These are phyloP conservation scores for Kodamaea jinghongensis DNA, from an alignment of 805 yeast genomes.

Conservation along the genomic window DNA sequence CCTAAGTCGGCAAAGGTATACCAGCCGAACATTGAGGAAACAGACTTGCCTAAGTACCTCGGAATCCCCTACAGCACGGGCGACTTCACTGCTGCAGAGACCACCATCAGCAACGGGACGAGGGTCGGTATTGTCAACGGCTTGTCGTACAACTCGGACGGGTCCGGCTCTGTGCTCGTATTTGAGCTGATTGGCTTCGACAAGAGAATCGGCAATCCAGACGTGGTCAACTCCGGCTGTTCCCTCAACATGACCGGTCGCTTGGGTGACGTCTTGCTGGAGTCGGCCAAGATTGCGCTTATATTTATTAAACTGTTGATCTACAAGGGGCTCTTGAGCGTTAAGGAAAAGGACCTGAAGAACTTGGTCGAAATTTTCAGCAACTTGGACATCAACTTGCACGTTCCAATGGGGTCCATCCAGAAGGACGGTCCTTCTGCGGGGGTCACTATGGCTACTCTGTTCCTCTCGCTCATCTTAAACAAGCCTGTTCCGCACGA, in stretches of 20 bases:
- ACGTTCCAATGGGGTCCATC: conserved; percentile 49
- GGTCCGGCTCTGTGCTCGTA: conserved; percentile 76
- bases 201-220: conserved; percentile 25
- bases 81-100: conserved; percentile 30
- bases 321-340: conserved; percentile 28
- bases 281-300: conserved; percentile 76
- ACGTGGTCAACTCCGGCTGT: conserved; percentile 23
- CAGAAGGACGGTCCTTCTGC: conserved; percentile 51
- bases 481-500: conserved; percentile 43
- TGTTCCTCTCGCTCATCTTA: conserved; percentile 42
- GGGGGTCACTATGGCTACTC: conserved; percentile 49
- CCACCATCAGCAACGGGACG: conserved; percentile 41
- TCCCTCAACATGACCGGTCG: conserved; percentile 71
- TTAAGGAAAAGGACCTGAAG: conserved; percentile 28
- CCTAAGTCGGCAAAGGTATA: conserved; percentile 25
- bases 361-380: conserved; percentile 44
- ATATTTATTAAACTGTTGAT: conserved; percentile 65
- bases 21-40: conserved; percentile 40
- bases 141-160: conserved; percentile 80
- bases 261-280: conserved; percentile 76
- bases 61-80: conserved; percentile 56
- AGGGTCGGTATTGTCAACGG: conserved; percentile 77
- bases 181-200: conserved; percentile 77
- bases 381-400: conserved; percentile 54
- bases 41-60: conserved; percentile 64